Evolutionary conservation across 2,329 filamentous ascomycete species (phyloP), one percentile per base, ranked within the genome.

Genomic region (Truncatella angustata): DNA sequence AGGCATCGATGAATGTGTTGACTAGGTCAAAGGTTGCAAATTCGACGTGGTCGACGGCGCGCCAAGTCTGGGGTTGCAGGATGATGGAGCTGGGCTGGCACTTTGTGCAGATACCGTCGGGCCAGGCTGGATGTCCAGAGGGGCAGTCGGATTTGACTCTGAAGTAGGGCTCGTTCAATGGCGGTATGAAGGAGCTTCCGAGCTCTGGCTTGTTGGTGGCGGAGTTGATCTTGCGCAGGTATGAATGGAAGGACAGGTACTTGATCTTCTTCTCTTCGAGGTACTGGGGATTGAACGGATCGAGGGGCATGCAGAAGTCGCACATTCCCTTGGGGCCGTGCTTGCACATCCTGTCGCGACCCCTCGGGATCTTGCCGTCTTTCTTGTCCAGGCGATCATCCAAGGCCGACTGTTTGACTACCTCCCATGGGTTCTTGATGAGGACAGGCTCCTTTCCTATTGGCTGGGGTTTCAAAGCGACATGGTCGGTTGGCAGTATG

Each of bases 291-390:
- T 95, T 87, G 71, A 96, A 99, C 1, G 94, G 94, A 65, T 99
- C 94, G 47, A 97, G 74, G 0, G 95, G 95, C 84, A 96, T 96
- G 74, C 94, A 99, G 73, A 97, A 95, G 73, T 99, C 94, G 71
- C 94, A 99, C 94, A 99, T 99, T 68, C 94, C 94, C 73, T 96
- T 97, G 48, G 88, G 86, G 1, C 93, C 93, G 69, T 99, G 94
- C 56, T 90, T 87, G 74, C 94, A 99, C 91, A 99, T 68, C 18
- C 63, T 64, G 43, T 67, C 65, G 40, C 61, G 62, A 16, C 63
- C 56, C 21, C 66, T 61, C 35, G 65, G 54, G 36, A 68, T 68
- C 59, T 68, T 99, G 59, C 94, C 94, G 77, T 94, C 87, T 59
- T 86, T 81, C 72, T 84, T 90, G 70, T 99, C 94, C 65, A 99